Base-by-base conservation (phyloP, 2,329 filamentous ascomycete species). In the Cylindrodendrum hubeiense region DNA sequence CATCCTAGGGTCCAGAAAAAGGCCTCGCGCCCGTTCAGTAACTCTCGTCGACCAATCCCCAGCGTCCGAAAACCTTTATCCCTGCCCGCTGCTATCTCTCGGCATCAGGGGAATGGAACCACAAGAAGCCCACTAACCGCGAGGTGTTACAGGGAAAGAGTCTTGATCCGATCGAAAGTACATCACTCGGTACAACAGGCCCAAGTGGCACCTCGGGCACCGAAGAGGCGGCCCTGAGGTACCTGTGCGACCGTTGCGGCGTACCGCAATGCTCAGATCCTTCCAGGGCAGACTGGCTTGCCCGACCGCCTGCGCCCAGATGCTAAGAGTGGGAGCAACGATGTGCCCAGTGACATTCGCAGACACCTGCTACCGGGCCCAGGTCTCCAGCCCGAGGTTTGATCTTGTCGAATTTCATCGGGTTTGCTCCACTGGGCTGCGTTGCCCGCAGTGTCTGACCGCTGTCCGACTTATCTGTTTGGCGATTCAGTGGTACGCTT, bases 1-100 rank as follows among this genome's bases (percentile, higher is more conserved):
- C n/a, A n/a, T n/a, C n/a, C 67, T 63, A 54, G 58, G 51, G 39
- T 55, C 57, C 49, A 67, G 61, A 51, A 67, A 68, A 68, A 66
- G 50, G 61, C 54, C 62, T 67, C 50, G 39, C 28, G 62, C 47
- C 61, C 33, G 60, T 39, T 47, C 34, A 26, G 19, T 43, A 44
- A 41, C 52, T 61, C 22, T 39, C 44, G 37, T 55, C 49, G 58
- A 58, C 63, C 56, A 69, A 66, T 71, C 67, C 63, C 57, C 59
- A 63, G 44, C 49, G 60, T 47, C 53, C 44, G 52, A 68, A 66
- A 66, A 56, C 24, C 2, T 49, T 34, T 57, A 49, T 15, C 49
- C 67, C 62, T 59, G 49, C 61, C 64, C 58, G 46, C 66, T 53
- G 58, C 64, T 69, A 67, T 68, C 57, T 66, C 62, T 61, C 65